Evolutionary conservation across 345 rosid species (phyloP).

Genomic region (Leavenworthia alabamica): DNA sequence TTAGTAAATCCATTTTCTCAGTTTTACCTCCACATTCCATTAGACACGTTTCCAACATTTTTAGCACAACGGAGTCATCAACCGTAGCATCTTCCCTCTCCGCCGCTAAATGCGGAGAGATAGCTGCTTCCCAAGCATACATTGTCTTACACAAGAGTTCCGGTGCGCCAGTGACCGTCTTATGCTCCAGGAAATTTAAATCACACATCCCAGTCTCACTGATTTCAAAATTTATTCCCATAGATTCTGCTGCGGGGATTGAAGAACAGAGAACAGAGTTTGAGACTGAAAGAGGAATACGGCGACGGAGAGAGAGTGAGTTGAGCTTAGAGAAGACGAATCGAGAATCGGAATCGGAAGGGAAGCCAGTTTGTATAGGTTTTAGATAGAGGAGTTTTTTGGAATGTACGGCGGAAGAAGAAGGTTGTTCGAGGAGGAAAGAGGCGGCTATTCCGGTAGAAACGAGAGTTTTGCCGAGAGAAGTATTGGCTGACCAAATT

Average conservation of each 20-base stretch:
- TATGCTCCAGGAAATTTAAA: constrained; percentile 45
- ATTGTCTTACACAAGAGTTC: constrained; percentile 61
- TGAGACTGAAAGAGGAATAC: constrained; percentile 43
- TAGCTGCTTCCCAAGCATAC: constrained; percentile 79
- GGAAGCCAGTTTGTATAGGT: constrained; percentile 91
- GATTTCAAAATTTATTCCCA: constrained; percentile 2
- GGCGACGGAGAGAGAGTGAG: constrained; percentile 50
- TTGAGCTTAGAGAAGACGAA: constrained; percentile 63
- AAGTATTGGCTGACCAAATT: constrained; percentile 85
- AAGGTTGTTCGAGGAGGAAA: constrained; percentile 51
- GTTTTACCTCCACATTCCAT: constrained; percentile 19
- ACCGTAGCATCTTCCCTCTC: constrained; percentile 56
- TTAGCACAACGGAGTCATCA: constrained; percentile 43
- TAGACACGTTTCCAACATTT: constrained; percentile 43
- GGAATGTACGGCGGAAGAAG: constrained; percentile 20
- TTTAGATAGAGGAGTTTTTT: constrained; percentile 63
- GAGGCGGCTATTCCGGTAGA: constrained; percentile 87
- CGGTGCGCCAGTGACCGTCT: constrained; percentile 25
- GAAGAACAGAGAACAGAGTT: constrained; percentile 59
- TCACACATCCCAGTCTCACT: constrained; percentile 38
- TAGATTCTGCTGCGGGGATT: constrained; percentile 39
- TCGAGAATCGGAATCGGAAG: constrained; percentile 81
- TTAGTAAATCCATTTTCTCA: constrained; percentile 35
- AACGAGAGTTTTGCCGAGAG: constrained; percentile 90
- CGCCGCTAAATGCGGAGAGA: constrained; percentile 86